Evolutionary conservation across 208 protist genomes (phyloP), one percentile per base, ranked within the genome.

Genomic region (Tetramitus jugosus): DNA sequence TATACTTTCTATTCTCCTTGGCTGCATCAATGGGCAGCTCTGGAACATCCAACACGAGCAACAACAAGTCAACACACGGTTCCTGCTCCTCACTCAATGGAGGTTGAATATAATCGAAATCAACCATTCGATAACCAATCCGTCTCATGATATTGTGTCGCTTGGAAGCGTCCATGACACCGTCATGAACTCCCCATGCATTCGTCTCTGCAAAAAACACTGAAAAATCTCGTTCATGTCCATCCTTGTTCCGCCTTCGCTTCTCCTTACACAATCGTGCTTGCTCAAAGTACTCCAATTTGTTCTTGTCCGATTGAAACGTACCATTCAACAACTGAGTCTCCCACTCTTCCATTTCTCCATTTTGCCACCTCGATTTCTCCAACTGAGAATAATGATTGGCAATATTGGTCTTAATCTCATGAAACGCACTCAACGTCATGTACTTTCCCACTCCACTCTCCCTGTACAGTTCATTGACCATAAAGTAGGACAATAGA

Each of bases 131-230:
- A 56, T 82, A 81, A 23, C 68, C 79, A 40, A 81, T 53, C 23
- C 37, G 33, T 42, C 33, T 39, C 52, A 81, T 76, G 49, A 81
- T 81, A 10, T 80, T 60, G 26, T 81, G 79, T 71, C 79, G 31
- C 4, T 79, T 14, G 13, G 31, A 52, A 26, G 79, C 37, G n/a
- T 82, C 78, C 79, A 81, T 81, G 3, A 81, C 40, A 29, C 52
- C 72, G 60, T 81, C 79, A 23, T 45, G 7, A 31, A 81, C 52
- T 6, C 74, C 43, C 2, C 68, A 31, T 4, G 72, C 64, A 52
- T 81, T 81, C 26, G 79, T 81, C 39, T 81, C 79, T 26, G 79
- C 79, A 26, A 81, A 81, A n/a, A 81, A 80, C 8, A 76, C 39
- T 29, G 29, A 76, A 14, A 37, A 13, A n/a, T 65, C 56, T 6